Conservation (phyloP, 495 filamentous ascomycete genomes). For the Chaetomidium leptoderma region DNA sequence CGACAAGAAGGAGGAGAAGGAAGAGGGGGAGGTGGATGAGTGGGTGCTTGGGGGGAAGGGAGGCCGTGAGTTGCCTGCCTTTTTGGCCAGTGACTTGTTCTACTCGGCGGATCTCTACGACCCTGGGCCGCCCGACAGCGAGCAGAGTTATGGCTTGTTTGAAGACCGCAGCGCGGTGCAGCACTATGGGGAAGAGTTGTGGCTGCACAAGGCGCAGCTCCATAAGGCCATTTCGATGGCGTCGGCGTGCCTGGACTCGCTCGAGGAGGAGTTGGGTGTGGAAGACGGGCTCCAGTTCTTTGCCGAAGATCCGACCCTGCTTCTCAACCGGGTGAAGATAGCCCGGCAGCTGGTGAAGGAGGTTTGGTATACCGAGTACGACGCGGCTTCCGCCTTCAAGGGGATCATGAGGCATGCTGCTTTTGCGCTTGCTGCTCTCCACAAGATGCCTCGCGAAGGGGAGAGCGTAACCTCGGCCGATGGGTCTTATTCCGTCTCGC, state of each 20-base stretch:
- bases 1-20: no score
- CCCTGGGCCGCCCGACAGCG: background rate
- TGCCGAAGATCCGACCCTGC: background rate
- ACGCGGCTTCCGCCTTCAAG: background rate
- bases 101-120: background rate
- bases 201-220: background rate
- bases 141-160: background rate
- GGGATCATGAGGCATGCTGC: background rate
- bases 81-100: background rate
- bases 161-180: background rate
- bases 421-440: background rate
- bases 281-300: background rate
- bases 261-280: background rate
- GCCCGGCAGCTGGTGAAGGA: background rate
- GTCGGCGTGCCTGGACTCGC: background rate
- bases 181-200: background rate
- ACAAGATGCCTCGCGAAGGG: background rate
- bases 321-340: background rate
- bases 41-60: background rate
- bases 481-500: conserved; percentile 6
- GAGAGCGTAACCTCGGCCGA: background rate
- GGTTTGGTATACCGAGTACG: background rate
- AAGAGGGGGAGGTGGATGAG: no score
- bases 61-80: background rate
- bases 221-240: background rate